Base-by-base conservation (phyloP, 2,329 filamentous ascomycete species). In the Cephalotrichum gorgonifer region DNA sequence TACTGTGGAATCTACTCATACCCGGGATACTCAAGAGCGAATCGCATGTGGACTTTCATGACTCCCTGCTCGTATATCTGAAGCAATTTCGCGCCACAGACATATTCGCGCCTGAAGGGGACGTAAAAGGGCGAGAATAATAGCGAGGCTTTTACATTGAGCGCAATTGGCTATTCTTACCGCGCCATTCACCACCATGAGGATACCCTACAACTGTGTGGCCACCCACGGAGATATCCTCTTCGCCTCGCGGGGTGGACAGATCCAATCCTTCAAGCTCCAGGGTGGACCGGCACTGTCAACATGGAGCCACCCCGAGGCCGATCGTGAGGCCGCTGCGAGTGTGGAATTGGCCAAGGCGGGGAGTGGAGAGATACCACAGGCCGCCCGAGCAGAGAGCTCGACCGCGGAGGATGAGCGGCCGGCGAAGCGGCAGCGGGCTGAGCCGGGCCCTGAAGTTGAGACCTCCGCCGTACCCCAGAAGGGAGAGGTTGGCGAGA, bases 181-280 rank as follows among this genome's bases (percentile, higher is more conserved):
- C n/a, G n/a, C n/a, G n/a, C 22, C n/a, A 23, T 22, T 17, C 33
- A 41, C 46, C 41, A 60, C 55, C n/a, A 72, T 74, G 66, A 66
- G 66, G 53, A 61, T 77, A 50, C 83, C 84, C n/a, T 85, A 85
- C 57, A 84, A 85, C 57, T 76, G 79, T 56, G 64, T 88, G 43
- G 71, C 73, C 54, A 72, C 65, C 31, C 67, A 68, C 52, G 75
- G 75, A 43, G 63, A 74, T 55, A 65, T 85, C 20, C 64, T 96
- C 17, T 74, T 94, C 56, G 86, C 85, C 33, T 86, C 87, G 25
- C 81, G 82, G 52, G 88, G 87, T 14, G 77, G 83, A 44, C 78
- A 75, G 56, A 78, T 96, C 48, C 77, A 87, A 58, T 78, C 80
- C 2, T 84, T 88, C 62, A 73, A 72, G 58, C 66, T 82, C 6